A percentile compares a stretch with the other conserved stretches of the same genome.
Evolutionary conservation across 2,329 filamentous ascomycete genomes (phyloP).

Genomic region (Pyrenophora seminiperda): DNA sequence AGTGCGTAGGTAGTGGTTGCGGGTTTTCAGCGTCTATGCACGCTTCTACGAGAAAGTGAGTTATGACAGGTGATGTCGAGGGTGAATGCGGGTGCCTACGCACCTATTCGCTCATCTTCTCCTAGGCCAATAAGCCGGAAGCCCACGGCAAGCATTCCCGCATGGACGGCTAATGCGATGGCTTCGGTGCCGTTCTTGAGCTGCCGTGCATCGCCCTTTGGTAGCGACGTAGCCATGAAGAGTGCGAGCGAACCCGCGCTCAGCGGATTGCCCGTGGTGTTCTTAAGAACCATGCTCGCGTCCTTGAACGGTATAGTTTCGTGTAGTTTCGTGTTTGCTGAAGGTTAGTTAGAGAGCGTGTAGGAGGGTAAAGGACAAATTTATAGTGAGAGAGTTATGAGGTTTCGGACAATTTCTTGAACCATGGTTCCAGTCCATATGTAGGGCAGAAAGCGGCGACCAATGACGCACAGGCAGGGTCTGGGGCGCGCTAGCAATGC

Average conservation of each 20-base stretch:
- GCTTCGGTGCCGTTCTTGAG: conserved; percentile 78
- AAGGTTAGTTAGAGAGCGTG: too few species aligned
- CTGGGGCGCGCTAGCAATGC: conserved; percentile 26
- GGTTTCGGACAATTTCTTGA: background rate
- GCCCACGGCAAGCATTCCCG: conserved; percentile 77
- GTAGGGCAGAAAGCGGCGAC: background rate
- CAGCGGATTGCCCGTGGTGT: conserved; percentile 50
- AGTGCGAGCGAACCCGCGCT: conserved; percentile 50
- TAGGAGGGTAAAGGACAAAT: background rate
- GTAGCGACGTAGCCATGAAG: conserved; percentile 53
- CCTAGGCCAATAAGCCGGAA: conserved; percentile 84
- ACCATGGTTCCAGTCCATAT: too few species aligned
- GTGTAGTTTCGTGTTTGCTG: background rate
- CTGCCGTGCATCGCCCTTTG: conserved; percentile 46
- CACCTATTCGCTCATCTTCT: conserved; percentile 78
- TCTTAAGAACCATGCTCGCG: conserved; percentile 34
- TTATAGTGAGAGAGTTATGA: background rate
- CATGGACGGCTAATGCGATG: conserved; percentile 81
- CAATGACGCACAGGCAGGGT: conserved; percentile 27
- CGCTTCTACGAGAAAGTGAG: conserved; percentile 54
- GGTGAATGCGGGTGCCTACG: conserved; percentile 47
- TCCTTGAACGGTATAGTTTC: background rate
- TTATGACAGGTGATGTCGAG: conserved; percentile 18
- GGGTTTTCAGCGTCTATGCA: conserved; percentile 61
- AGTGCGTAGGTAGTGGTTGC: conserved; percentile 71